Evolutionary conservation across 73 alveolate species (phyloP).

Genomic region (Tetrahymena elliotti): DNA sequence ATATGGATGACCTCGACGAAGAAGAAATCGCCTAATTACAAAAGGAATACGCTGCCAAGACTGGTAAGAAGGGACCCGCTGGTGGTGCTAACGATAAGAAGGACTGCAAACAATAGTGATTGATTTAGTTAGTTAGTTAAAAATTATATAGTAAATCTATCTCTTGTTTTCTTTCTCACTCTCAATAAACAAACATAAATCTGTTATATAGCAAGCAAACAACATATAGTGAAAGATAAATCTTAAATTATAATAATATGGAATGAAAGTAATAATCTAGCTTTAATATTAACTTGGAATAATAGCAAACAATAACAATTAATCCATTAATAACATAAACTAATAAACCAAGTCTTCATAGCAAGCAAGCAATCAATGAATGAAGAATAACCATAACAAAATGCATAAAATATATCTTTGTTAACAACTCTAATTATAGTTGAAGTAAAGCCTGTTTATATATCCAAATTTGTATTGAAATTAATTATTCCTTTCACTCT

Average conservation of each 20-base stretch:
- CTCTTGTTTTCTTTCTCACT: not conserved
- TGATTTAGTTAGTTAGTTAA: not conserved
- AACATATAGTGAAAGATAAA: not conserved
- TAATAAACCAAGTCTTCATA: not conserved
- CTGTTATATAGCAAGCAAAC: not conserved
- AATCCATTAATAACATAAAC: no score
- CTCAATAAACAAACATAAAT: not conserved
- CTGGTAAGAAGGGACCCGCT: constrained; percentile 16
- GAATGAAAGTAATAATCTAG: not conserved
- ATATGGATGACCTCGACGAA: constrained; percentile 53
- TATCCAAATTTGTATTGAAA: not conserved
- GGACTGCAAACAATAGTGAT: constrained; percentile 47
- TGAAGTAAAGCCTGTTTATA: not conserved
- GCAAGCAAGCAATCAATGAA: not conserved
- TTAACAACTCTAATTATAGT: not conserved
- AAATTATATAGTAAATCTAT: not conserved
- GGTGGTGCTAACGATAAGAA: constrained; percentile 15
- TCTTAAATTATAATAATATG: not conserved
- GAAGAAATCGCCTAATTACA: constrained; percentile 24
- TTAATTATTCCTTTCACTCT: not conserved
- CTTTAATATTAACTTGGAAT: not conserved
- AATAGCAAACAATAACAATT: not conserved
- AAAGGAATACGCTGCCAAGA: constrained; percentile 11
- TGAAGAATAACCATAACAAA: no score
- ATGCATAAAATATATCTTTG: not conserved